These are phyloP conservation scores for Bigelowiella natans DNA, from an alignment of 78 protist genomes.

Conservation along the genomic window DNA sequence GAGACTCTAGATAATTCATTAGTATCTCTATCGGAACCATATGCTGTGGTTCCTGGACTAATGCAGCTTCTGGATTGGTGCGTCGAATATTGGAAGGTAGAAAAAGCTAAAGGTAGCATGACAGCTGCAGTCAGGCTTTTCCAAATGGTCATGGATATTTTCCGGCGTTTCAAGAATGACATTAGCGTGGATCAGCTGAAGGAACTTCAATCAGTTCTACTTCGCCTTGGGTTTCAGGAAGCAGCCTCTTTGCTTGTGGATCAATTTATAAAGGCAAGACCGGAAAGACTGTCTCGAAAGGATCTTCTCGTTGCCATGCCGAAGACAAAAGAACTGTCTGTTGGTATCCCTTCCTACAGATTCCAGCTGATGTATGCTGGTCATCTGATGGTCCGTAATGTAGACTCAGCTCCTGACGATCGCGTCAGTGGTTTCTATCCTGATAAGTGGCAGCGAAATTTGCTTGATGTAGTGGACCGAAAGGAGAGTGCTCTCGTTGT, in stretches of 20 bases:
- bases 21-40: background rate
- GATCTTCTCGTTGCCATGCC: background rate
- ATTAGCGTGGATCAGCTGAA: background rate
- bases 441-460: conserved; percentile 70
- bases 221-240: background rate
- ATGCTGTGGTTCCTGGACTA: background rate
- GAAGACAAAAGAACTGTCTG: background rate
- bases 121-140: background rate
- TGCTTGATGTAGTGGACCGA: conserved; percentile 60
- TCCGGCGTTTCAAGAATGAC: background rate
- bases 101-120: background rate
- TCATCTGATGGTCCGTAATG: conserved; percentile 4
- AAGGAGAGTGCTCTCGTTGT: conserved; percentile 47
- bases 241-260: background rate
- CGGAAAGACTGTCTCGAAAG: background rate
- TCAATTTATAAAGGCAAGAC: background rate
- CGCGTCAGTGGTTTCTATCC: conserved; percentile 51
- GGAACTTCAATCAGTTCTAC: background rate
- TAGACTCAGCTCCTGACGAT: conserved; percentile 7
- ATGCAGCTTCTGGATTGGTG: background rate
- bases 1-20: background rate
- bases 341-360: background rate
- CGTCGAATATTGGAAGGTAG: background rate
- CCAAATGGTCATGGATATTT: background rate
- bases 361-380: background rate